Conservation (phyloP, 176 grass and related monocot genomes). For the Saccharum spontaneum region DNA sequence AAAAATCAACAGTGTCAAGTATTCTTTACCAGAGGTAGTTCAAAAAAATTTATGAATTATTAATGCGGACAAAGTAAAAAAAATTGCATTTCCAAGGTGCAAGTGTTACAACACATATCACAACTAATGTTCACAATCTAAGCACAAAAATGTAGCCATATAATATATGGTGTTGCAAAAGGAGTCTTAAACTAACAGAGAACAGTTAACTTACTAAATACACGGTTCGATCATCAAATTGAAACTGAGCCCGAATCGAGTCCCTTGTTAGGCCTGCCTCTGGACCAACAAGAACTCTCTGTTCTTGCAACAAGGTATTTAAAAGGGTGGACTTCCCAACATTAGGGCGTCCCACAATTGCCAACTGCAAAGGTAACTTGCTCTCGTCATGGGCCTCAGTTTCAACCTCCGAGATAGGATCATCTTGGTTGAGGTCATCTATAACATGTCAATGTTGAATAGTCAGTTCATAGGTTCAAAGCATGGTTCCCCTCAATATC, state of each 20-base stretch:
- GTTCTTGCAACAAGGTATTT: conserved; percentile 90
- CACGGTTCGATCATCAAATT: conserved; percentile 81
- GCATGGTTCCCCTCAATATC: not conserved
- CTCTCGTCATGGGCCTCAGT: conserved; percentile 39
- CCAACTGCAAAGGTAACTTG: conserved; percentile 81
- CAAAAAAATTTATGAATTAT: not conserved
- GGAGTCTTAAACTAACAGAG: not conserved
- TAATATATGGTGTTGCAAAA: not conserved
- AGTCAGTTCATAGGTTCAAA: not conserved
- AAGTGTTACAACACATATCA: not conserved
- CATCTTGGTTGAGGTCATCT: conserved; percentile 63
- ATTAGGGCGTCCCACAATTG: conserved; percentile 95
- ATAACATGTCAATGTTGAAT: conserved; percentile 32
- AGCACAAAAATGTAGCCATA: conserved; percentile 3
- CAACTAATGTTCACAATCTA: not conserved
- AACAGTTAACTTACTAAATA: conserved; percentile 72
- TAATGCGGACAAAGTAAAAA: not conserved
- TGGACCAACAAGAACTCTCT: conserved; percentile 95
- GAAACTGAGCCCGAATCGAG: conserved; percentile 86
- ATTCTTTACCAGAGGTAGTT: not conserved
- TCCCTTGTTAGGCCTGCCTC: conserved; percentile 97
- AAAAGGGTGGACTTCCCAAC: conserved; percentile 95
- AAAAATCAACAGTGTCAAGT: not conserved
- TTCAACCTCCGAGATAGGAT: conserved; percentile 36
- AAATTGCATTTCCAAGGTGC: not conserved